Conservation (phyloP, 1,284 basidiomycete species). For the Hymenochaete sp. region DNA sequence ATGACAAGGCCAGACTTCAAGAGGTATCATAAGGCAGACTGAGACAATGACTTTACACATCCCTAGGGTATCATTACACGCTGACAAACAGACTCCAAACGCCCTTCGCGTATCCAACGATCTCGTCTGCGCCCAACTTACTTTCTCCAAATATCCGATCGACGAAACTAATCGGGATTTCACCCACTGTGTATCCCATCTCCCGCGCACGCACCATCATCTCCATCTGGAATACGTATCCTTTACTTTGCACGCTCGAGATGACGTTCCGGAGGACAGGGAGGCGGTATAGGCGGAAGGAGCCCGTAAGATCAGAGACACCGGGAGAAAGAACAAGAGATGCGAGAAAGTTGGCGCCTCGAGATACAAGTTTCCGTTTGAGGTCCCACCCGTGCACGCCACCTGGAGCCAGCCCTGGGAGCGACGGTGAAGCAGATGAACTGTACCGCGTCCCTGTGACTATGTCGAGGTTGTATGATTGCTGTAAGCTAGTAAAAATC, state of each 20-base stretch:
- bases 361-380: conserved; percentile 76
- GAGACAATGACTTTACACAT: too few species aligned
- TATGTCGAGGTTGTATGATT: conserved; percentile 76
- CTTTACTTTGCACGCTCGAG: conserved; percentile 72
- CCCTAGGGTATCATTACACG: too few species aligned
- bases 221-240: conserved; percentile 97
- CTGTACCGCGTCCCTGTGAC: conserved; percentile 90
- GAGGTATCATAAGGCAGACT: too few species aligned
- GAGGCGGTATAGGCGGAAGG: conserved; percentile 79
- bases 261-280: conserved; percentile 77
- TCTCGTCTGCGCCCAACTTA: conserved; percentile 82
- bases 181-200: conserved; percentile 77
- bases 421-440: conserved; percentile 42
- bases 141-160: conserved; percentile 90
- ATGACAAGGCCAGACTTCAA: too few species aligned
- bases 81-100: conserved; percentile 73
- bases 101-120: conserved; percentile 83
- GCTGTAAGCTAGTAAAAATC: conserved; percentile 50
- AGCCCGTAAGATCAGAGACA: conserved; percentile 81
- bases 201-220: conserved; percentile 87
- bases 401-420: conserved; percentile 51
- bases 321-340: conserved; percentile 76
- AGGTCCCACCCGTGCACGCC: conserved; percentile 88
- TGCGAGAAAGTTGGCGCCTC: conserved; percentile 82
- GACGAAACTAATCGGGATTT: conserved; percentile 90